Percentiles rank a stretch among this genome's conserved stretches.
Evolutionary conservation across 106 monocot genomes (phyloP).

Genomic region (Dioscorea alata): DNA sequence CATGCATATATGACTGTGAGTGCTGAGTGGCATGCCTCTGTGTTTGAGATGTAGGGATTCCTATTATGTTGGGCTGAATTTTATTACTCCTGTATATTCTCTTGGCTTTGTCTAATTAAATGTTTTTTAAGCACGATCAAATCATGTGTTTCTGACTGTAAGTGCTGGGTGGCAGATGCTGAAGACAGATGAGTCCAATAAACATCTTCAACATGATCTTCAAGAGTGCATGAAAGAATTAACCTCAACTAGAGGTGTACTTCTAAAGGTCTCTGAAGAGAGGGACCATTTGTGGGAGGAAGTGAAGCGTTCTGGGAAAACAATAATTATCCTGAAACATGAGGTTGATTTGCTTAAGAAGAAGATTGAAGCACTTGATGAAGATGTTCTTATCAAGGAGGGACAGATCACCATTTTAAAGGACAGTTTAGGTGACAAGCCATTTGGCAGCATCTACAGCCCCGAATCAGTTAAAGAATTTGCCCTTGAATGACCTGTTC

Average conservation of each 20-base stretch:
- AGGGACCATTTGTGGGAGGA: conserved; percentile 69
- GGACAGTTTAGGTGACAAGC: conserved; percentile 35
- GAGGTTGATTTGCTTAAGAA: conserved; percentile 45
- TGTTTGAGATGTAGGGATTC: too few relatives aligned
- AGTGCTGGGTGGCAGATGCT: conserved; percentile 26
- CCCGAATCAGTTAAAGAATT: conserved; percentile 26
- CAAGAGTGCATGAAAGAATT: conserved; percentile 57
- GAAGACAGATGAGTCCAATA: conserved; percentile 58
- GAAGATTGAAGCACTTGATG: conserved; percentile 80
- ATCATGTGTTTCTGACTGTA: too few relatives aligned
- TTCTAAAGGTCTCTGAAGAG: conserved; percentile 57
- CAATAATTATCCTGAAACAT: conserved; percentile 36
- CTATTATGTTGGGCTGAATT: too few relatives aligned
- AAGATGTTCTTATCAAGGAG: conserved; percentile 66
- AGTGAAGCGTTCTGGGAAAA: conserved; percentile 40
- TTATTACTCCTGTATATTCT: too few relatives aligned
- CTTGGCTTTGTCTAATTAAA: too few relatives aligned
- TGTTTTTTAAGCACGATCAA: too few relatives aligned
- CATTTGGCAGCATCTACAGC: conserved; percentile 32
- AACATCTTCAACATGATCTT: conserved; percentile 49
- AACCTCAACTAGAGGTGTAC: conserved; percentile 17
- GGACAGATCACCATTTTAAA: conserved; percentile 71
- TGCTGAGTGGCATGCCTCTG: too few relatives aligned
- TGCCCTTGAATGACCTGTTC: conserved; percentile 4
- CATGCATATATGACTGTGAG: too few relatives aligned